These are phyloP conservation scores for Salix udensis DNA, from an alignment of 345 rosid species.

Conservation along the genomic window DNA sequence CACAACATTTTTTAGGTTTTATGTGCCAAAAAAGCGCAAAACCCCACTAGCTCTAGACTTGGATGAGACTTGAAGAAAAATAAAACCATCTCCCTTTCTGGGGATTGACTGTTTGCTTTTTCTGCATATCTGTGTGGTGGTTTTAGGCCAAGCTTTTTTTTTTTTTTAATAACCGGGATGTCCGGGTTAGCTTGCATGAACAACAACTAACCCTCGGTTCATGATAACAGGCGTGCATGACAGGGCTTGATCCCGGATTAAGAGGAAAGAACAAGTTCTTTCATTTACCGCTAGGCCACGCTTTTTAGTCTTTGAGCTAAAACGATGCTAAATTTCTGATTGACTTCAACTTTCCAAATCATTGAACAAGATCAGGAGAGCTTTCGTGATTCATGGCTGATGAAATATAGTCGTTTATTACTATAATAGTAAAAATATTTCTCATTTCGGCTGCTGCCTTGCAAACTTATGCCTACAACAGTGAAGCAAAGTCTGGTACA, in stretches of 20 bases:
- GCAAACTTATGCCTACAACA: neutral
- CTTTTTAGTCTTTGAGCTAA: neutral
- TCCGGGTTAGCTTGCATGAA: accelerated
- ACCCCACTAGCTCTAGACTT: neutral
- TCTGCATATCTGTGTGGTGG: neutral
- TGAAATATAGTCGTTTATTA: too few relatives aligned
- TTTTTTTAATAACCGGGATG: too few relatives aligned
- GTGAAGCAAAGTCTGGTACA: too few relatives aligned
- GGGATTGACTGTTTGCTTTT: too few relatives aligned
- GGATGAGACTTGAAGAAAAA: neutral
- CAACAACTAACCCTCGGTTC: too few relatives aligned
- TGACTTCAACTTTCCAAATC: neutral
- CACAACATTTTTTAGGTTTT: neutral
- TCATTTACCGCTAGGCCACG: too few relatives aligned
- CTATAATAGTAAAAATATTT: too few relatives aligned
- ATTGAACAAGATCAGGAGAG: neutral
- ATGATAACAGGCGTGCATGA: too few relatives aligned
- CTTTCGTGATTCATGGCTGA: neutral
- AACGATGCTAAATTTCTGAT: neutral
- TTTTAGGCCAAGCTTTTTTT: too few relatives aligned
- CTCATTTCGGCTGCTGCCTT: too few relatives aligned
- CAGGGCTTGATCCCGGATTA: too few relatives aligned
- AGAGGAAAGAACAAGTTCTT: too few relatives aligned
- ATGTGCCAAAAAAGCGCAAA: neutral
- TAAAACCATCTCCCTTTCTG: neutral